Evolutionary conservation across 2,329 filamentous ascomycete species (phyloP), one percentile per base, ranked within the genome.

Genomic region (Chaetothyriales sp.): DNA sequence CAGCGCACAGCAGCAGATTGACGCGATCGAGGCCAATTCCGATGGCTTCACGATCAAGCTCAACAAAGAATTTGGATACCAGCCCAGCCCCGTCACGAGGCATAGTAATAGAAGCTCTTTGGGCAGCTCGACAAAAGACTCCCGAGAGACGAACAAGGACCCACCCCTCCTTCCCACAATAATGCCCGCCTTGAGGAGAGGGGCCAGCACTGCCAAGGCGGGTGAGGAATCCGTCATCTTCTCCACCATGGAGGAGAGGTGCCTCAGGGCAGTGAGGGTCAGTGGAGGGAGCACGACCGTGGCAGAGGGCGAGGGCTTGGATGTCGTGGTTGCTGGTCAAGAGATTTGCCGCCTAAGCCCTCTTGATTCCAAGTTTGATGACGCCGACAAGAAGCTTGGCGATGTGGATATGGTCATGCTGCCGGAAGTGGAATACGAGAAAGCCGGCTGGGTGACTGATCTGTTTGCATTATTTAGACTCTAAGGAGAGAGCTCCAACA

Each of bases 1-100:
- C 69, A 80, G 78, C 57, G 70, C 77, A 6, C 80, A 82, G 53
- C 83, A 86, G 64, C 75, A 82, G 55, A 73, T 78, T 0, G 76
- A 81, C 58, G 70, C 73, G 25, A 73, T 72, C 54, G 71, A 74
- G 29, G 67, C 72, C 0, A 76, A 80, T 56, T 74, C 80, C 45
- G 72, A 77, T 4, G 74, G 73, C 2, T 86, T 86, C 59, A 73
- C 76, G 1, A 74, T 77, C 52, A 73, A 74, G 29, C 72, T 83
- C 2, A 77, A 81, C 60, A 74, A 77, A 54, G 82, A 85, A 55
- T 74, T 85, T 52, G 74, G 74, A 13, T 74, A 65, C 52, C 48
- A 54, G 29, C 46, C 25, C 15, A 47, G 15, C 10, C 33, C 28
- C 6, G 33, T 20, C n/a, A 33, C 37, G 18, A 18, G 13, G n/a